Base-by-base conservation (phyloP, 345 rosid genomes). In the Iberis pinnata region DNA sequence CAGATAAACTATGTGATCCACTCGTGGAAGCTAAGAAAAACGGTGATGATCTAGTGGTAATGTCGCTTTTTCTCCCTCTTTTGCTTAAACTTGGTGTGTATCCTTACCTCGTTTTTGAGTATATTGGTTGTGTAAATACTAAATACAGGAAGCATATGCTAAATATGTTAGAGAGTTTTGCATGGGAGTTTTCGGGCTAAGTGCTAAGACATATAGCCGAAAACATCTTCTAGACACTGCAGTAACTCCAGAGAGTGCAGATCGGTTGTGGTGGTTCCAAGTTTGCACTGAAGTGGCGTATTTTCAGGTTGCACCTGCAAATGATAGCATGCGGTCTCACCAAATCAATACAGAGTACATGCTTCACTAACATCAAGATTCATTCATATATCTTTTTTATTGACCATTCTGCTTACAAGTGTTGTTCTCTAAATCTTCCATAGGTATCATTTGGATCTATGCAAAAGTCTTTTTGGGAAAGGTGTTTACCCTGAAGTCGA, bases 191-290 rank as follows among this genome's bases (percentile, higher is more conserved):
- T 69, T 72, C 39, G 85, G 92, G 15, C 59, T 52, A 20, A 64
- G 57, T 18, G 70, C 76, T 61, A 55, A 74, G 69, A 75, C 81
- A 27, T 87, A 87, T 69, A 69, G 60, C 70, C 87, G 84, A 69
- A 71, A 76, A 2, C 70, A 77, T 65, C 74, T 90, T 69, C 80
- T 75, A 61, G 66, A 67, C 35, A 75, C 84, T 43, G 67, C 70
- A 20, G 40, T 85, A 16, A 66, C 69, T 35, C 68, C 70, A 54
- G 43, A 63, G 36, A 67, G 72, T 52, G 17, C 75, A 65, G 86
- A 78, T 62, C 75, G 95, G 47, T 66, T 84, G 61, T 90, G 98
- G 96, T 90, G 98, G 98, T 87, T 87, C 64, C 98, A 87, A 75
- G 93, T 81, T 66, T 90, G 98, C 65, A 87, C 93, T 42, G 93